Evolutionary conservation across 257 asterid genomes (phyloP).

Genomic region (Solanum stenotomum): DNA sequence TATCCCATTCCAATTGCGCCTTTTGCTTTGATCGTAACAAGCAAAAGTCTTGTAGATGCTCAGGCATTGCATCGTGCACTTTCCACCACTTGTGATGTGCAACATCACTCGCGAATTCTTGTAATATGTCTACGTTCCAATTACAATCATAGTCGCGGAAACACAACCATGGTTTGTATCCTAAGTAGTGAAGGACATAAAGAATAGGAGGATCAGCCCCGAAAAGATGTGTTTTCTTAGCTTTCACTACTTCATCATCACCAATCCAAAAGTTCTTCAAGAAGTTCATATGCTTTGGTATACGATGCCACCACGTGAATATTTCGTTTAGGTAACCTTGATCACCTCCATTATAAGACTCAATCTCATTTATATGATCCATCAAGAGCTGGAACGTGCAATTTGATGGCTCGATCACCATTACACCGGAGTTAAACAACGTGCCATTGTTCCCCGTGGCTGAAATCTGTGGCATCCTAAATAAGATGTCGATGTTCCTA

Average conservation of each 20-base stretch:
- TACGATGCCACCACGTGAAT: slow-evolving; percentile 89
- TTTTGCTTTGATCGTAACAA: slow-evolving; percentile 57
- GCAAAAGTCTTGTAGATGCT: slow-evolving; percentile 43
- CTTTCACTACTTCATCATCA: slow-evolving; percentile 51
- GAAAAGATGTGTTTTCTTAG: slow-evolving; percentile 45
- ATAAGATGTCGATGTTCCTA: slow-evolving; percentile 68
- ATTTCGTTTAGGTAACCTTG: slow-evolving; percentile 82
- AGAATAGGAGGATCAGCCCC: slow-evolving; percentile 72
- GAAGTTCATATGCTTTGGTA: slow-evolving; percentile 86
- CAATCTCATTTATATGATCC: slow-evolving; percentile 77
- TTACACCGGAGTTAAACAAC: slow-evolving; percentile 82
- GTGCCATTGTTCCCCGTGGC: slow-evolving; percentile 92
- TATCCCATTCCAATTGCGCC: slow-evolving; percentile 85
- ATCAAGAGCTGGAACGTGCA: slow-evolving; percentile 70
- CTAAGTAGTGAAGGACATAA: slow-evolving; percentile 71
- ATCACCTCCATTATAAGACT: slow-evolving; percentile 88
- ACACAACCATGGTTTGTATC: slow-evolving; percentile 88
- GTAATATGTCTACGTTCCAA: slow-evolving; percentile 74
- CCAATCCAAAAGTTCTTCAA: slow-evolving; percentile 81
- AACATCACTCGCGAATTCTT: slow-evolving; percentile 75
- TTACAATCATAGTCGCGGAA: slow-evolving; percentile 83
- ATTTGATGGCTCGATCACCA: slow-evolving; percentile 88
- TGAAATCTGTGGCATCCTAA: slow-evolving; percentile 72
- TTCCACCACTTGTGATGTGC: slow-evolving; percentile 87
- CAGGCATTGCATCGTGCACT: slow-evolving; percentile 72